A percentile compares a stretch with the other conserved stretches of the same genome.
These are phyloP conservation scores for Rhodotorula babjevae DNA, from an alignment of 768 basidiomycete species.

Conservation along the genomic window DNA sequence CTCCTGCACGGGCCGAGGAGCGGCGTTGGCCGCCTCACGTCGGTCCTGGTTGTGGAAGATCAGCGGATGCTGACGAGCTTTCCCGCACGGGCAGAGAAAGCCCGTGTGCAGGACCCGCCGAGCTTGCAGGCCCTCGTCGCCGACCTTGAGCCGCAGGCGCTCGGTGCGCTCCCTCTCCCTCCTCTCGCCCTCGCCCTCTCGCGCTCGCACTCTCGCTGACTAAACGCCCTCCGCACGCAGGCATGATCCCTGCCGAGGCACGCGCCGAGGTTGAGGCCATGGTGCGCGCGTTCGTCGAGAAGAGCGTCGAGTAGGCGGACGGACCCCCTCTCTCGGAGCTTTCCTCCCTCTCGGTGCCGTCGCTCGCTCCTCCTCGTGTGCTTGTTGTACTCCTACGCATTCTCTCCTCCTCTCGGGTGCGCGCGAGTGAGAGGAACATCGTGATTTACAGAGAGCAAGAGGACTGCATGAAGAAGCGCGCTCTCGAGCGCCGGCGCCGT, in stretches of 20 bases:
- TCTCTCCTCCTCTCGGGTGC: not conserved
- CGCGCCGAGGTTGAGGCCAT: constrained; percentile 30
- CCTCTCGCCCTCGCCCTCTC: too few relatives aligned
- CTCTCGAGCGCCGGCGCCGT: not conserved
- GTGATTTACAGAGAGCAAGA: not conserved
- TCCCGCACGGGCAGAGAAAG: constrained; percentile 60
- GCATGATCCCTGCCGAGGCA: constrained; percentile 21
- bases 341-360: too few relatives aligned
- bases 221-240: not conserved
- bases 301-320: constrained; percentile 25
- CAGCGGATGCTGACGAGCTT: too few relatives aligned
- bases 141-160: constrained; percentile 74
- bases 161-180: constrained; percentile 3
- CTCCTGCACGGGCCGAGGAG: not conserved
- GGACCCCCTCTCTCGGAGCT: not conserved
- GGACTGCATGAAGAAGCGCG: not conserved
- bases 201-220: not conserved
- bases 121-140: constrained; percentile 81
- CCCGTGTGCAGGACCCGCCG: constrained; percentile 94
- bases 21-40: too few relatives aligned
- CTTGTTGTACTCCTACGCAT: not conserved
- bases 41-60: too few relatives aligned
- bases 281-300: constrained; percentile 33
- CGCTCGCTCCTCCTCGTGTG: not conserved
- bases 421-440: not conserved